A percentile compares a stretch with the other conserved stretches of the same genome.
phyloP scores from a whole-genome alignment of 2,329 filamentous ascomycete species.

The Trichoderma sp. region DNA sequence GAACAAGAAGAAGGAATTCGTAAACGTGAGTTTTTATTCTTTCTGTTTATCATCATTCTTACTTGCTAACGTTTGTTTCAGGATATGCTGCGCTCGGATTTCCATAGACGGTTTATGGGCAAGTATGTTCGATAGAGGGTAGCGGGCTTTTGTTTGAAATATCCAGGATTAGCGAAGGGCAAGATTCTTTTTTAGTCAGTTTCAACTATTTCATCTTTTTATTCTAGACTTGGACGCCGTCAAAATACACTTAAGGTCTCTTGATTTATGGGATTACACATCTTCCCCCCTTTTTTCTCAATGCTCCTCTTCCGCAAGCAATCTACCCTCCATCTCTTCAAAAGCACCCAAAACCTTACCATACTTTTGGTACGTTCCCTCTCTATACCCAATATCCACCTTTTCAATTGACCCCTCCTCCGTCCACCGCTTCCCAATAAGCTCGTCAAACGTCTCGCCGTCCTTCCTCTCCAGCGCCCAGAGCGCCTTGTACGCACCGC shows the following conservation, averaged over 20 bases:
- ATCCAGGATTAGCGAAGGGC: conserved; percentile 16
- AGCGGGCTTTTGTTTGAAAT: not conserved
- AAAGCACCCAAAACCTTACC: conserved; percentile 76
- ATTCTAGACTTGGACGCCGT: conserved; percentile 29
- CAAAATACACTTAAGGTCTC: conserved; percentile 12
- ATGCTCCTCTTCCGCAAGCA: conserved; percentile 50
- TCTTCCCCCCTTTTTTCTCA: not conserved
- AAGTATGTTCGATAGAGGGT: conserved; percentile 58
- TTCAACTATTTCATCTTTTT: not conserved
- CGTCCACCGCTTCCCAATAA: conserved; percentile 81
- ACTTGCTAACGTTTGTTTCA: conserved; percentile 36
- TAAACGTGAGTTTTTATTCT: conserved; percentile 69
- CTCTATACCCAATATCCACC: conserved; percentile 78
- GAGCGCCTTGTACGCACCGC: conserved; percentile 92
- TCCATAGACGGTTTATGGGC: conserved; percentile 95
- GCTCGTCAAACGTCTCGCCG: conserved; percentile 80
- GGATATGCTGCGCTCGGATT: conserved; percentile 90
- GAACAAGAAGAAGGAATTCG: conserved; percentile 87
- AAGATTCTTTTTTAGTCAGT: not conserved
- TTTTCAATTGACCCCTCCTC: conserved; percentile 81
- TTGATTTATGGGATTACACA: not conserved
- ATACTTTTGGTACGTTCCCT: conserved; percentile 75
- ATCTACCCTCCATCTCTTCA: conserved; percentile 69
- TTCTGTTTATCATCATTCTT: not conserved
- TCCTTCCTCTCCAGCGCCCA: conserved; percentile 77